A percentile compares a stretch with the other conserved stretches of the same genome.
Conservation (phyloP, 345 rosid genomes). For the Raphanus raphanistrum region DNA sequence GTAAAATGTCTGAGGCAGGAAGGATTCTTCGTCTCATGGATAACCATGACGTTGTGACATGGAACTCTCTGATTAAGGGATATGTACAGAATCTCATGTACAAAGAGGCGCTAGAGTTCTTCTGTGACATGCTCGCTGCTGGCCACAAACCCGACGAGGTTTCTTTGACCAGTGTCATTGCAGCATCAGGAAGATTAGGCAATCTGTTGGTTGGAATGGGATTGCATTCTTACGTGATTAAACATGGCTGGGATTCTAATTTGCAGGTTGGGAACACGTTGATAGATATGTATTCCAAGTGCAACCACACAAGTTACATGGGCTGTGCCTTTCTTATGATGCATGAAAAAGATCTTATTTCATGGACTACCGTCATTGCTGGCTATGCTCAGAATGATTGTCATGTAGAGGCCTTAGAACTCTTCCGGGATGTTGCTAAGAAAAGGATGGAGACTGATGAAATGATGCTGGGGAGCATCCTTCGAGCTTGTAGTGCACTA, state of each 20-base stretch:
- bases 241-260: conserved; percentile 53
- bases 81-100: conserved; percentile 60
- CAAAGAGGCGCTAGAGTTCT: conserved; percentile 53
- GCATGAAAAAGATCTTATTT: conserved; percentile 61
- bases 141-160: conserved; percentile 59
- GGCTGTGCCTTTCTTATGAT: conserved; percentile 55
- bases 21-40: conserved; percentile 43
- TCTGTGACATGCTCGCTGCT: conserved; percentile 48
- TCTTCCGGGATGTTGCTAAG: conserved; percentile 51
- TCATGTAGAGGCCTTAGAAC: conserved; percentile 47
- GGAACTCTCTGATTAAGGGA: conserved; percentile 70
- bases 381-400: conserved; percentile 67
- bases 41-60: conserved; percentile 54
- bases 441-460: conserved; percentile 51
- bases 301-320: conserved; percentile 55
- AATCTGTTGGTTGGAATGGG: conserved; percentile 68
- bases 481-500: conserved; percentile 57
- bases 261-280: conserved; percentile 69
- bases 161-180: conserved; percentile 49
- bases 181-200: conserved; percentile 63
- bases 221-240: conserved; percentile 70
- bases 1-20: conserved; percentile 51
- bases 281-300: conserved; percentile 80
- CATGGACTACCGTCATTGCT: conserved; percentile 80
- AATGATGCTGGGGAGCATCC: conserved; percentile 77